Base-by-base conservation (phyloP, 1,284 basidiomycete genomes). In the Taiwanofungus camphoratus region DNA sequence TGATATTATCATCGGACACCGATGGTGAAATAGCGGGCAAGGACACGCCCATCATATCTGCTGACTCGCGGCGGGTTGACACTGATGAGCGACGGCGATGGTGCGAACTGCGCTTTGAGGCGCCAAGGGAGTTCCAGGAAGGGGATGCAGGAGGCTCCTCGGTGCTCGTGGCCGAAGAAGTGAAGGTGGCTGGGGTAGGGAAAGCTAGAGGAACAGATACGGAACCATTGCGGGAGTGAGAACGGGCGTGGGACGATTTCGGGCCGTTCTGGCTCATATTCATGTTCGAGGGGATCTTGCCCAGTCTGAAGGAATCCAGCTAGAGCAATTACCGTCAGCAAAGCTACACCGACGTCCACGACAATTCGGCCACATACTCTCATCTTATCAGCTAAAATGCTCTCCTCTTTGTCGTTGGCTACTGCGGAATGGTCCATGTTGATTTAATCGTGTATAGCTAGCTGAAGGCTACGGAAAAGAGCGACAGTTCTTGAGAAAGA, bases 31-130 rank as follows among this genome's bases (percentile, higher is more conserved):
- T 68, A 46, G 80, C 74, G 9, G 82, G 77, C 32, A 87, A 64
- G 23, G 81, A 64, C 11, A 87, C 72, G 33, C 87, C 87, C 87
- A 90, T 90, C 57, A 90, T 69, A 53, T 90, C 87, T 5, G 84
- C 85, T 11, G 86, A 89, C 63, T 90, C 87, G 49, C 71, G 76
- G 49, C 87, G 80, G 26, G 87, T 90, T 3, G 87, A 89, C 20
- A 90, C 84, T n/a, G 87, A 89, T 2, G 87, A 90, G 34, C 79
- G 76, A 39, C 87, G 82, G 22, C 77, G 76, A 54, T 90, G 87
- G 54, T 89, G 86, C 0, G 86, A 89, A 52, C 73, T 76, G 41
- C 84, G 82, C 55, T 83, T 82, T 24, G 74, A 56, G 22, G 70
- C 58, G 61, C 60, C 37, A 50, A 58, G n/a, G 36, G 60, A 50